These are phyloP conservation scores for Candida koratica DNA, from an alignment of 805 yeast genomes.

Conservation along the genomic window DNA sequence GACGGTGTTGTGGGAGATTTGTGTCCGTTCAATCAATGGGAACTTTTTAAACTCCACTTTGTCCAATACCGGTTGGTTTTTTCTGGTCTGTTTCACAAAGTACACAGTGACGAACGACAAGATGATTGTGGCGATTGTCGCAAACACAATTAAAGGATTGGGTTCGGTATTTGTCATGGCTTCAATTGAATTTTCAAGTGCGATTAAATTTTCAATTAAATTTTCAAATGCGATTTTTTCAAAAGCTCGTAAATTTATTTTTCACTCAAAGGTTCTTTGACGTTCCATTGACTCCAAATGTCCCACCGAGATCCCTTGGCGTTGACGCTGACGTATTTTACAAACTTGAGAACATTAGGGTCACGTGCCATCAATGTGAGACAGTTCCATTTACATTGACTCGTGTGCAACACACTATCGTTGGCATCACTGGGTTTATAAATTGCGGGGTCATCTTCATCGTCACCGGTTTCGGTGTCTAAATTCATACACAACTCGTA, in stretches of 20 bases:
- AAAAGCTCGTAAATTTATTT: no score
- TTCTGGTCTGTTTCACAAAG: constrained; percentile 31
- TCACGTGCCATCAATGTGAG: constrained; percentile 77
- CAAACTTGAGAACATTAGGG: constrained; percentile 80
- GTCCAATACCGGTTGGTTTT: constrained; percentile 51
- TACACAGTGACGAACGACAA: constrained; percentile 31
- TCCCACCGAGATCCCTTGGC: constrained; percentile 96
- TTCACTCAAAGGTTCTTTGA: constrained; percentile 40
- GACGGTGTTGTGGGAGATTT: constrained; percentile 76
- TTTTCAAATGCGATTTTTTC: constrained; percentile 1
- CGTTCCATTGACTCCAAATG: constrained; percentile 73
- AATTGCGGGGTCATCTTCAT: constrained; percentile 73
- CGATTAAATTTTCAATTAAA: not conserved
- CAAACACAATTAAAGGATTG: constrained; percentile 38
- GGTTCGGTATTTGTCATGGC: constrained; percentile 24
- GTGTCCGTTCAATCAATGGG: constrained; percentile 73
- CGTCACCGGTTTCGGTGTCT: constrained; percentile 42
- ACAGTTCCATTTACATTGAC: constrained; percentile 81
- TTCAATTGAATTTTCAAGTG: constrained; percentile 4
- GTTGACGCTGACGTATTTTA: constrained; percentile 82
- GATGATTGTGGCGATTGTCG: constrained; percentile 38
- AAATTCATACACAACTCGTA: constrained; percentile 86
- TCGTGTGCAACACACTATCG: constrained; percentile 73
- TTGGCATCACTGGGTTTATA: constrained; percentile 54
- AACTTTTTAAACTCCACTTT: constrained; percentile 70